phyloP scores from a whole-genome alignment of 164 flowering plant genomes.

The Liriodendron chinense region DNA sequence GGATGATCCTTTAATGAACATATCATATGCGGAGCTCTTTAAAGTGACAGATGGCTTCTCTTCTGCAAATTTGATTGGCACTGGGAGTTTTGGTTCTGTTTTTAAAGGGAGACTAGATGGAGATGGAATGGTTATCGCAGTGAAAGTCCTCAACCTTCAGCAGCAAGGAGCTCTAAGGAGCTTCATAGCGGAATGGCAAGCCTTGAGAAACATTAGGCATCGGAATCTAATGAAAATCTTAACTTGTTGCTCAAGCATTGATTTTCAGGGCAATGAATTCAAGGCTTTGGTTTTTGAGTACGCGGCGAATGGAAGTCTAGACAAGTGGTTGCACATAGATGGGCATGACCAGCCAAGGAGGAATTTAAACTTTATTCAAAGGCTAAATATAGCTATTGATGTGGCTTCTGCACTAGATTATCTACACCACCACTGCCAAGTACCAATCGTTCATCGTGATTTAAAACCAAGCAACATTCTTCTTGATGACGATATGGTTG shows the following conservation, averaged over 20 bases:
- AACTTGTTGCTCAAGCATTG: background rate
- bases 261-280: background rate
- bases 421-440: constrained; percentile 23
- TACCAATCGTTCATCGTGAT: constrained; percentile 30
- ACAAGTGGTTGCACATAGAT: constrained; percentile 20
- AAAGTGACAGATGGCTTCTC: background rate
- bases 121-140: background rate
- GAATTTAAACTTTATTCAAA: constrained; percentile 18
- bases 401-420: constrained; percentile 30
- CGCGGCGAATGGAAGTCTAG: constrained; percentile 30
- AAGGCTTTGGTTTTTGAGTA: constrained; percentile 24
- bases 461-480: constrained; percentile 37
- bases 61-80: background rate
- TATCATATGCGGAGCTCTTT: background rate
- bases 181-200: background rate
- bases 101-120: background rate
- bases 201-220: background rate
- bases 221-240: background rate
- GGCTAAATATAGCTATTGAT: constrained; percentile 30
- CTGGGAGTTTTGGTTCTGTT: background rate
- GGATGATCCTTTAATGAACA: background rate
- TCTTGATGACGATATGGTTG: constrained; percentile 28
- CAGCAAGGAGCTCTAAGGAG: background rate
- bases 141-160: background rate
- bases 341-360: background rate